Percentiles rank a stretch among this genome's conserved stretches.
Evolutionary conservation across 1,284 basidiomycete genomes (phyloP).

Genomic region (Lignosus rhinocerotis): DNA sequence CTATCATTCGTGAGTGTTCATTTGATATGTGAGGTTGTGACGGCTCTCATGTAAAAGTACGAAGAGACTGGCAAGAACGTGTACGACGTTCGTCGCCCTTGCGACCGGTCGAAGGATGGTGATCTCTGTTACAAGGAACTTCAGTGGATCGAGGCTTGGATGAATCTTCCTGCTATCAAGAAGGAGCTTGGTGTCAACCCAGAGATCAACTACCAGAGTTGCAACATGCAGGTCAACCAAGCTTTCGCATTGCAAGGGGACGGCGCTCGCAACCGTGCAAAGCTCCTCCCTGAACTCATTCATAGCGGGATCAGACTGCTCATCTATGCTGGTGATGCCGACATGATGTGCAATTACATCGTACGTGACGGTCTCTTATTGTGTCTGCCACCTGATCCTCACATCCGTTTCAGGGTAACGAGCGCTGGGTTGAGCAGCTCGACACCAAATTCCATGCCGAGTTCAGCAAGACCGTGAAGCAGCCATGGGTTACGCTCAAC

Average conservation of each 20-base stretch:
- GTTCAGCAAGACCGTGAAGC: constrained; percentile 54
- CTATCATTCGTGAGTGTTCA: constrained; percentile 56
- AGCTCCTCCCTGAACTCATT: constrained; percentile 74
- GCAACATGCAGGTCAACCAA: constrained; percentile 66
- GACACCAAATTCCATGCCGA: constrained; percentile 67
- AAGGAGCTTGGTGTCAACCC: constrained; percentile 74
- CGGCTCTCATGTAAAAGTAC: not conserved
- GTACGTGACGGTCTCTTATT: constrained; percentile 38
- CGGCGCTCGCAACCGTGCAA: constrained; percentile 77
- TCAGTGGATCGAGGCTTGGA: constrained; percentile 79
- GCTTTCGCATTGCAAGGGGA: constrained; percentile 77
- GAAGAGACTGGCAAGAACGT: constrained; percentile 69
- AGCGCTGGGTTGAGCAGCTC: constrained; percentile 69
- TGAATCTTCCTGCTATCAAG: constrained; percentile 76
- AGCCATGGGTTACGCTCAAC: constrained; percentile 53
- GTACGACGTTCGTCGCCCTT: constrained; percentile 84
- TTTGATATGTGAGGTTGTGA: constrained; percentile 31
- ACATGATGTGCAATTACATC: constrained; percentile 83
- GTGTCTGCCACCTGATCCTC: constrained; percentile 5
- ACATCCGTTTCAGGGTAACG: constrained; percentile 56
- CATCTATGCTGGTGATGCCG: constrained; percentile 82
- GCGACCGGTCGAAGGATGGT: constrained; percentile 70
- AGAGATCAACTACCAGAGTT: constrained; percentile 51
- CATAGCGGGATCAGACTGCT: constrained; percentile 77
- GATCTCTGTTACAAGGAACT: constrained; percentile 78